phyloP scores from a whole-genome alignment of 73 alveolate genomes.

The Stentor roeselii region DNA sequence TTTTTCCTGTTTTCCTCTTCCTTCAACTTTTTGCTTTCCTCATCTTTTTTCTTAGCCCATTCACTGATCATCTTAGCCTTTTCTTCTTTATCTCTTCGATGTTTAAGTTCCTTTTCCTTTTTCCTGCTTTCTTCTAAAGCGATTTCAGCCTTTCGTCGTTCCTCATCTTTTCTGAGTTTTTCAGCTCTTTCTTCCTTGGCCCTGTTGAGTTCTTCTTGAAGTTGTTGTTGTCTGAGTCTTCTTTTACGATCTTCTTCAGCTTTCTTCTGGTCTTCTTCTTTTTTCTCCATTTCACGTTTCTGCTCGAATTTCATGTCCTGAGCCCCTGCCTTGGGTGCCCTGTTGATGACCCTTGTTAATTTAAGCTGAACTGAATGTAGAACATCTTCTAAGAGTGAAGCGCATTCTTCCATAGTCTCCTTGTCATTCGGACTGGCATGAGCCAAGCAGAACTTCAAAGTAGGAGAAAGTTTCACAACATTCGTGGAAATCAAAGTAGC shows the following conservation, averaged over 20 bases:
- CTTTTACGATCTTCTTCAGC: slow-evolving; percentile 1
- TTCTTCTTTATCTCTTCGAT: slow-evolving; percentile 15
- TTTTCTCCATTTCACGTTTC: slow-evolving; percentile 1
- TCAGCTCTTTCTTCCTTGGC: slow-evolving; percentile 12
- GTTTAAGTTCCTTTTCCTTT: not conserved
- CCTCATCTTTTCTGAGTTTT: slow-evolving; percentile 17
- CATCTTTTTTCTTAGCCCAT: not conserved
- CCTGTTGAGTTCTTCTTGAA: not conserved
- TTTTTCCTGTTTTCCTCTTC: not conserved
- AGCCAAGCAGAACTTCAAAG: slow-evolving; percentile 7
- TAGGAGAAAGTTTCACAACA: not conserved
- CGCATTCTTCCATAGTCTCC: not conserved
- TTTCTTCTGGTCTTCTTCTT: slow-evolving; percentile 2
- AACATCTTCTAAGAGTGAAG: not conserved
- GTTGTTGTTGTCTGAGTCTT: slow-evolving; percentile 17
- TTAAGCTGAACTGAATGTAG: not conserved
- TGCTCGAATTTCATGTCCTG: slow-evolving; percentile 11
- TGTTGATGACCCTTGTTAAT: not conserved
- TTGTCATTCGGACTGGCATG: not conserved
- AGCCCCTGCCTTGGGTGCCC: not conserved
- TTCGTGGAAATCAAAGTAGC: not conserved
- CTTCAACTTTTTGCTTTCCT: not conserved
- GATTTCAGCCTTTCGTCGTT: not conserved
- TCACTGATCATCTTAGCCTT: not conserved
- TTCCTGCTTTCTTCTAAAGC: not conserved